Base-by-base conservation (phyloP, 2,329 filamentous ascomycete species). In the Penicillium sp. region DNA sequence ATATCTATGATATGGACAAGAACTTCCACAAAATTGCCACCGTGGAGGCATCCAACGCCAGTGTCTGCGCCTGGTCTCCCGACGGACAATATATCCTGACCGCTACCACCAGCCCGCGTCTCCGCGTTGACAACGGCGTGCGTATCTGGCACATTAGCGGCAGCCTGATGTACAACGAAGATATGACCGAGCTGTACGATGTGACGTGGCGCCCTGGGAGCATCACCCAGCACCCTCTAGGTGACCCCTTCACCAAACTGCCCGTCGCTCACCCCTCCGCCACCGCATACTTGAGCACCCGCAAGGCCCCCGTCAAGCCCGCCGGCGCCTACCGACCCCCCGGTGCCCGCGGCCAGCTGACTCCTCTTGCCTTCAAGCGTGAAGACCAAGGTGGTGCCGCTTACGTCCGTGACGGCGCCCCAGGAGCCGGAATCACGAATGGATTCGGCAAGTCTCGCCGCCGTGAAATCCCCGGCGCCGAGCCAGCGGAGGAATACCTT, bases 321-420 rank as follows among this genome's bases (percentile, higher is more conserved):
- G 91, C 90, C n/a, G 94, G 94, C 61, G 94, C 94, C 3, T 99
- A 99, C 72, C 88, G 94, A 40, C 94, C 94, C 32, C 94, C 94
- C 2, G 94, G 94, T 60, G 94, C 94, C 23, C 89, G 94, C 61
- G 94, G 94, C 46, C 86, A 89, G 57, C 83, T 86, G 47, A 97
- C 94, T 0, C 94, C 94, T 8, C 80, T 97, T 56, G 90, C 94
- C 63, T 99, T 97, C 80, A 96, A 96, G 81, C 91, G 94, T 51
- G 94, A 99, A 73, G 94, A 99, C 60, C 91, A 99, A 75, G 94
- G 94, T 46, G 94, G 94, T 46, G 89, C 89, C 7, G 92, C 93
- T 6, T 95, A 92, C 68, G 79, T 90, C 52, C 87, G 89, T 72
- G 93, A 94, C 59, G 91, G 90, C 23, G 82, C 86, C 23, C 82